Base-by-base conservation (phyloP, 179 eudicot species). In the Silene coronaria region DNA sequence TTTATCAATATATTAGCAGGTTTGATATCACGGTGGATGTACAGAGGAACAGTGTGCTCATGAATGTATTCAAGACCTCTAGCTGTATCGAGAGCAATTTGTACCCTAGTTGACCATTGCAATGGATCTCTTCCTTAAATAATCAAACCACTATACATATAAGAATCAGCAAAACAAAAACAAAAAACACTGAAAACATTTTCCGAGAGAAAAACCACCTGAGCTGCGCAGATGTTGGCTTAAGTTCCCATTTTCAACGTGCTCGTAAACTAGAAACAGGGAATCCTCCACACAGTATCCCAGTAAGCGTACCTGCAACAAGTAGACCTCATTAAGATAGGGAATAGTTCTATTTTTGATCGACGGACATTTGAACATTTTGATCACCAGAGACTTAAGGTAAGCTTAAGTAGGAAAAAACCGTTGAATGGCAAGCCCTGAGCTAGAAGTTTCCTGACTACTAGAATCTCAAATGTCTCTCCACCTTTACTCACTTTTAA, bases 51-150 rank as follows among this genome's bases (percentile, higher is more conserved):
- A 55, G 90, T 88, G 70, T 88, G 89, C 77, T 90, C 91, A 78
- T 90, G 94, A 45, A 90, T 90, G 84, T 90, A 90, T 73, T 90
- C 94, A 51, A 90, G 94, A 72, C 90, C 94, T 82, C 88, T 86
- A 23, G 94, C 94, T 69, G 91, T 80, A 85, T 88, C 94, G n/a
- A 90, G 91, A 53, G 94, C 94, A 51, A 90, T 88, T 81, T 88
- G 89, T 67, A 90, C 86, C 82, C 94, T 87, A 13, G 87, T 79
- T 38, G 87, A 58, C 91, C 91, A 90, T 34, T 86, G 68, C 75
- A 90, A 83, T 70, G 91, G 87, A 59, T 82, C 86, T 48, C 75
- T 74, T 76, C 77, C 89, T 89, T 72, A 59, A 76, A 78, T 26
- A 26, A 73, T 71, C 9, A 13, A 61, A 45, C 30, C 30, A 45